Evolutionary conservation across 2,329 filamentous ascomycete species (phyloP), one percentile per base, ranked within the genome.

Genomic region (Fusarium acutatum): DNA sequence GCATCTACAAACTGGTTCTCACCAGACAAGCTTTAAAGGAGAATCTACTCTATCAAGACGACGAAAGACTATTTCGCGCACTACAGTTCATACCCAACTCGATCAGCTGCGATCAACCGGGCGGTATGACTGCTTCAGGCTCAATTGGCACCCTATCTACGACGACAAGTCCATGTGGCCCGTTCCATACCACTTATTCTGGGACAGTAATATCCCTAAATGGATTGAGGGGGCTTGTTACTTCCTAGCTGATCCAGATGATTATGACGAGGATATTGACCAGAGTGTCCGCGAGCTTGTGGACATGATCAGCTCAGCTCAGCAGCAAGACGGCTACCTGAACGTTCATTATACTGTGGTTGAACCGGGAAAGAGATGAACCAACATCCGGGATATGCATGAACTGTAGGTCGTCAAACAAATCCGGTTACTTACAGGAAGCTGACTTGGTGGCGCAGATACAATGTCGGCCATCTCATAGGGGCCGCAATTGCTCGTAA

Each of bases 301-400:
- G 3, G 81, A 83, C 5, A 90, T 89, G 85, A 89, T 91, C 22
- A 76, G 84, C 15, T 79, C 75, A 12, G 89, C 89, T 2, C 89
- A 91, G 79, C 85, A 88, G 60, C 79, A 82, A 5, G 90, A 91
- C 73, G 89, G 89, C 5, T 91, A 91, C 76, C 77, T 92, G 34
- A 91, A 91, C 75, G 86, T 90, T 9, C 88, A 91, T 76, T 91
- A 87, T 70, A 89, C 88, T 1, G 86, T 91, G 1, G 86, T 90
- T 2, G 87, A 88, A 52, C 88, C 87, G 0, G 83, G 81, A 1
- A 86, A 86, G 57, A 79, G 89, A 20, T 91, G 88, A 81, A 85
- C 86, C 0, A 91, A 91, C 72, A 73, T 91, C 22, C n/a, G 20
- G 56, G 90, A 91, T 78, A 85, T 90, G 81, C 89, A 91, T 80